Evolutionary conservation across 2,329 filamentous ascomycete genomes (phyloP).

Genomic region (Dissoconium aciculare): DNA sequence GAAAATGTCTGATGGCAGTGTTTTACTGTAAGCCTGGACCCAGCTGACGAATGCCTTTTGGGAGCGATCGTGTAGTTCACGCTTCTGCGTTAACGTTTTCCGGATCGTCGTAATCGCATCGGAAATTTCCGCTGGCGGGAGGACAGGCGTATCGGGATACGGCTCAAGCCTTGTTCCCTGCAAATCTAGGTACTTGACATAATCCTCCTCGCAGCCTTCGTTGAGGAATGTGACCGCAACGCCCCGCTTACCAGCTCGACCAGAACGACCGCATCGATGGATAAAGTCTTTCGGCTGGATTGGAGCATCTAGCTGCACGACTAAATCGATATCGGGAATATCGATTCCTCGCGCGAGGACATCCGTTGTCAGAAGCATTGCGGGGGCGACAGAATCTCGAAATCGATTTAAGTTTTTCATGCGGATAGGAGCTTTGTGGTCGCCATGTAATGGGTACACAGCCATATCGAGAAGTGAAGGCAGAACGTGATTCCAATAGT

Average conservation of each 20-base stretch:
- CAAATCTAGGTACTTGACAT: conserved; percentile 60
- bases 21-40: conserved; percentile 81
- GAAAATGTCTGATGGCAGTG: conserved; percentile 85
- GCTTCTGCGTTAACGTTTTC: conserved; percentile 41
- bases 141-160: conserved; percentile 28
- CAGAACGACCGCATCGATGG: conserved; percentile 49
- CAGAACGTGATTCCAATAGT: conserved; percentile 78
- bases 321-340: conserved; percentile 80
- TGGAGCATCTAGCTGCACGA: conserved; percentile 73
- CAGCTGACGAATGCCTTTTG: conserved; percentile 88
- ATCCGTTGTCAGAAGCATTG: conserved; percentile 81
- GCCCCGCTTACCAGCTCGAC: conserved; percentile 53
- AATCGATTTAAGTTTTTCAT: conserved; percentile 79
- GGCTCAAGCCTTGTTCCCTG: conserved; percentile 22
- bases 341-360: conserved; percentile 82
- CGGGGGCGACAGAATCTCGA: conserved; percentile 55
- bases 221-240: conserved; percentile 75
- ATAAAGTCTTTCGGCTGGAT: conserved; percentile 77
- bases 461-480: conserved; percentile 55
- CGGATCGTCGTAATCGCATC: conserved; percentile 47
- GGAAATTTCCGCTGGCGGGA: conserved; percentile 46
- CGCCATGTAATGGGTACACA: conserved; percentile 75
- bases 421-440: conserved; percentile 75
- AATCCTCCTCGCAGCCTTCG: conserved; percentile 76
- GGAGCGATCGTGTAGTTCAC: conserved; percentile 68